Evolutionary conservation across 2,329 filamentous ascomycete genomes (phyloP).

Genomic region (Scytalidium lignicola): DNA sequence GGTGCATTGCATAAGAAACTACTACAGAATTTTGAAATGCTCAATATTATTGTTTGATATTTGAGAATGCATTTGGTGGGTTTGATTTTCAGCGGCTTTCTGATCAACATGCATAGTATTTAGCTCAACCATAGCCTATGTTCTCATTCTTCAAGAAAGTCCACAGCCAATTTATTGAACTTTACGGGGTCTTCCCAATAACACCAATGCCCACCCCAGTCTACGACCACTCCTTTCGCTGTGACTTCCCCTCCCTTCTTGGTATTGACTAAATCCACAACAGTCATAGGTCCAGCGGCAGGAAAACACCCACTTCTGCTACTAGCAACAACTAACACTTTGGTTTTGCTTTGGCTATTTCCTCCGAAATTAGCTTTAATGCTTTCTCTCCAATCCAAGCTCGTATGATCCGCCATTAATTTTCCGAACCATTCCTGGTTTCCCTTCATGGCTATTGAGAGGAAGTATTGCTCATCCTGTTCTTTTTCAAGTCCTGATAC

Average conservation of each 20-base stretch:
- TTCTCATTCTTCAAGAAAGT: conserved; percentile 13
- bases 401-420: conserved; percentile 29
- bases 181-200: conserved; percentile 26
- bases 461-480: conserved; percentile 20
- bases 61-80: too few relatives aligned
- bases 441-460: conserved; percentile 23
- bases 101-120: background rate
- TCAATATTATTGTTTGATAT: too few relatives aligned
- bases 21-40: background rate
- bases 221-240: conserved; percentile 20
- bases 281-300: conserved; percentile 21
- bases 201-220: conserved; percentile 29
- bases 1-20: conserved; percentile 6
- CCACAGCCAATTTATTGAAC: conserved; percentile 20
- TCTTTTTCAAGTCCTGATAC: background rate
- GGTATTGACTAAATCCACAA: conserved; percentile 24
- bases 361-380: conserved; percentile 20
- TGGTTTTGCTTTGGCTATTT: conserved; percentile 13
- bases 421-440: conserved; percentile 23
- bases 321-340: conserved; percentile 25
- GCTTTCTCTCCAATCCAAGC: conserved; percentile 24
- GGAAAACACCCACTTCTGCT: conserved; percentile 28
- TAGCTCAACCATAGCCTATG: background rate
- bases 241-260: background rate
- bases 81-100: too few relatives aligned